Percentiles rank a stretch among this genome's conserved stretches.
These are phyloP conservation scores for Rhododendron ferrugineum DNA, from an alignment of 148 eudicot species.

Conservation along the genomic window DNA sequence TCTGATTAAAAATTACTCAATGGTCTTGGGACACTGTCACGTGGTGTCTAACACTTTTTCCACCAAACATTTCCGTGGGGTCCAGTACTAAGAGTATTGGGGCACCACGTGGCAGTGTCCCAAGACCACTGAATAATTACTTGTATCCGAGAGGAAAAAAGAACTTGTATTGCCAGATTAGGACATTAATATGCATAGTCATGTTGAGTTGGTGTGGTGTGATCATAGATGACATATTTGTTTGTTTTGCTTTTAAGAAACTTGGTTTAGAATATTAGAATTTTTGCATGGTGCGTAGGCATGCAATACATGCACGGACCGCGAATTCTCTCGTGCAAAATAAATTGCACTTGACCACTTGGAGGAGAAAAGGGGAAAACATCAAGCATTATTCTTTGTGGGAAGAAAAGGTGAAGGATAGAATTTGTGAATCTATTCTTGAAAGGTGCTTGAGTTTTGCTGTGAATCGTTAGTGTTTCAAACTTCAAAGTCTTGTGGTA, in stretches of 20 bases:
- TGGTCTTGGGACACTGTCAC: background rate
- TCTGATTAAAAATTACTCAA: background rate
- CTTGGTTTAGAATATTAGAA: background rate
- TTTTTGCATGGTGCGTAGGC: background rate
- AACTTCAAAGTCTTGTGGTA: constrained; percentile 23
- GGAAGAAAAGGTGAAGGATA: constrained; percentile 1
- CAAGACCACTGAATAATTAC: background rate
- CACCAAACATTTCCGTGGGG: background rate
- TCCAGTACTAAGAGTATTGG: background rate
- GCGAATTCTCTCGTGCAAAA: background rate
- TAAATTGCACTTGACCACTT: background rate
- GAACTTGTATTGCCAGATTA: background rate
- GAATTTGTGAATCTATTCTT: constrained; percentile 21
- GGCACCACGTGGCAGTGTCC: background rate
- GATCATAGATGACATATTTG: background rate
- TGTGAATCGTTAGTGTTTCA: constrained; percentile 19
- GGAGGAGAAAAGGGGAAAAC: background rate
- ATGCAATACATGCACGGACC: background rate
- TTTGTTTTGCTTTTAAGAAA: background rate
- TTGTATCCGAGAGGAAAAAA: background rate
- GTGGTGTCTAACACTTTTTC: background rate
- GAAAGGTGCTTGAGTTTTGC: background rate
- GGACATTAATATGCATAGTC: background rate
- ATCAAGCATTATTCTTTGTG: constrained; percentile 1
- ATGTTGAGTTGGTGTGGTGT: background rate